Base-by-base conservation (phyloP, 768 basidiomycete genomes). In the Solioccasus polychromus region DNA sequence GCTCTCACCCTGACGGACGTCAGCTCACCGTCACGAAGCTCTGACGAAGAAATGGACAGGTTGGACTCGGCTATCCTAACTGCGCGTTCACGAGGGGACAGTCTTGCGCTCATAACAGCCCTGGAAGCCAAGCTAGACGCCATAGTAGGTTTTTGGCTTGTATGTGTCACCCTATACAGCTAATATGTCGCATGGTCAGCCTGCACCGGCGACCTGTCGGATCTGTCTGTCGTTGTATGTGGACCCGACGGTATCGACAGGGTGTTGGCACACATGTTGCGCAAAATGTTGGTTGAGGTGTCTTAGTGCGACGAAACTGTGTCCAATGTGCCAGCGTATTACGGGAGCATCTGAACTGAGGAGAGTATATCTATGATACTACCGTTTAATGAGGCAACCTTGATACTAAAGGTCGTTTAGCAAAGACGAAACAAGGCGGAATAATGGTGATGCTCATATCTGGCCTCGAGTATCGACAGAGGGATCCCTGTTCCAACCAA, bases 231-330 rank as follows among this genome's bases (percentile, higher is more conserved):
- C 89, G 38, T 75, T 83, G 2, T 89, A 89, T 55, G 75, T 68
- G 0, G 89, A 91, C 50, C 84, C 88, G 0, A 88, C 88, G 0
- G 78, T 82, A 8, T 88, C 86, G 12, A 88, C 86, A 0, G 88
- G 88, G 7, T 92, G 88, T 62, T 92, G 89, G 89, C 88, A 92
- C 59, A 86, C 86, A 0, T 90, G 85, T 53, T 92, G 88, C 59
- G 72, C 80, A 35, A 80, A 80, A 56, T 92, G 88, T 63, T 92
- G 88, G 88, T 65, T 92, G 26, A 80, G 81, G n/a, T 90, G 89
- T 62, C 72, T 92, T 34, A 85, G 85, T 18, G 79, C 86, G 10
- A 90, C 87, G 7, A 88, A 83, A 58, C 73, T 91, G 14, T 92
- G 88, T 61, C 88, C 88, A 0, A 90, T 91, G 53, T 92, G 88